Conservation (phyloP, 106 monocot genomes). For the Phalaenopsis aphrodite region DNA sequence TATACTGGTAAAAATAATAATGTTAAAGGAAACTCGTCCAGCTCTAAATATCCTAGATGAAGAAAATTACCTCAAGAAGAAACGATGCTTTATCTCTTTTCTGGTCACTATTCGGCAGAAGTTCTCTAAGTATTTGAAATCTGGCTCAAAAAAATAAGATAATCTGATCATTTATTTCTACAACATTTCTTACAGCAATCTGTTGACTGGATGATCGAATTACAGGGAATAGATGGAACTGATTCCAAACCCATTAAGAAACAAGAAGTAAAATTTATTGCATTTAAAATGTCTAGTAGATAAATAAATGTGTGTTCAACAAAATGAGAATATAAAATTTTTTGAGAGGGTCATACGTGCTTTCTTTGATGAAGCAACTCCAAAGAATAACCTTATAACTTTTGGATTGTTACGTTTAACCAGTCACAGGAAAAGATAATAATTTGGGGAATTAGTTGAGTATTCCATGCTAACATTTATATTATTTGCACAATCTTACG, state of each 20-base stretch:
- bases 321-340: no score
- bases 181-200: not conserved
- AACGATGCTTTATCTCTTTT: conserved; percentile 73
- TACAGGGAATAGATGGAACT: not conserved
- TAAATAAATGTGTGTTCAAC: no score
- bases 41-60: not conserved
- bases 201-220: not conserved
- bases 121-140: conserved; percentile 62
- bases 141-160: conserved; percentile 22
- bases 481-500: no score
- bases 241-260: not conserved
- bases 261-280: no score
- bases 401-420: no score
- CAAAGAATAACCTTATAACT: no score
- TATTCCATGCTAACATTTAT: no score
- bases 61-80: conserved; percentile 41
- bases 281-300: no score
- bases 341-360: no score
- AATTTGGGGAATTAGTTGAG: no score
- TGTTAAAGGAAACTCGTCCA: not conserved
- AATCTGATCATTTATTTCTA: conserved; percentile 2
- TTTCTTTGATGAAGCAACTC: no score
- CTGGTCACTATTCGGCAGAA: conserved; percentile 58
- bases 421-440: no score
- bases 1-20: not conserved